Evolutionary conservation across 1,139 yeast genomes (phyloP), one percentile per base, ranked within the genome.

Genomic region (Entelexis paramagnoliae): DNA sequence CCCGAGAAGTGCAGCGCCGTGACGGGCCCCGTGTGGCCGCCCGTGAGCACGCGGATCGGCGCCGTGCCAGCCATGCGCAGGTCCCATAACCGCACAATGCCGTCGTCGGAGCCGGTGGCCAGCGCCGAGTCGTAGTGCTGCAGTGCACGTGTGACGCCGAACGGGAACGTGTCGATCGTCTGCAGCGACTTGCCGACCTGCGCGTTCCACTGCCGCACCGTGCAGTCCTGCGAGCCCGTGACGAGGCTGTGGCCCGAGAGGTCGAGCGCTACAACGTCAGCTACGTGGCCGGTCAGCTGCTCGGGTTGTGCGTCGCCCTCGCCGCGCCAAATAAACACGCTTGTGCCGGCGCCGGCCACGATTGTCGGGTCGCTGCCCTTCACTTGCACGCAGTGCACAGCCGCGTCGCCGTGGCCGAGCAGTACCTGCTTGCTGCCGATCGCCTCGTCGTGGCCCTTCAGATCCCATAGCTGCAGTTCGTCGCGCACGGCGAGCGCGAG

Each of bases 381-480:
- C 11, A 51, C 36, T 8, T 40, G 48, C 17, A 53, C 32, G 29
- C 51, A 48, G 16, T 20, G 14, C 19, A 53, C 51, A 22, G 13
- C 6, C n/a, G 22, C 35, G 24, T 28, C 35, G 4, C 19, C 36
- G 9, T 46, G 35, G 24, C 51, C 51, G 3, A 19, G 29, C 16
- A 52, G 44, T 30, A 19, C 14, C 14, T 16, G 17, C 36, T 42
- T 42, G 14, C 10, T 17, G 13, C 29, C 34, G 2, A 20, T 26
- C 30, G 48, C 47, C 19, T 29, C 24, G 43, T 55, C 56, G 13
- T 16, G 36, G 46, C 46, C 46, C 41, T 75, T 76, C 66, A 75
- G 68, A 68, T 88, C 95, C 95, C 96, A 87, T 7, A 89, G 84
- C 57, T 84, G 76, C 10, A 87, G 84, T 1, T 81, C 86, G 66